Base-by-base conservation (phyloP, 2,329 filamentous ascomycete species). In the Pseudogymnoascus sp. region DNA sequence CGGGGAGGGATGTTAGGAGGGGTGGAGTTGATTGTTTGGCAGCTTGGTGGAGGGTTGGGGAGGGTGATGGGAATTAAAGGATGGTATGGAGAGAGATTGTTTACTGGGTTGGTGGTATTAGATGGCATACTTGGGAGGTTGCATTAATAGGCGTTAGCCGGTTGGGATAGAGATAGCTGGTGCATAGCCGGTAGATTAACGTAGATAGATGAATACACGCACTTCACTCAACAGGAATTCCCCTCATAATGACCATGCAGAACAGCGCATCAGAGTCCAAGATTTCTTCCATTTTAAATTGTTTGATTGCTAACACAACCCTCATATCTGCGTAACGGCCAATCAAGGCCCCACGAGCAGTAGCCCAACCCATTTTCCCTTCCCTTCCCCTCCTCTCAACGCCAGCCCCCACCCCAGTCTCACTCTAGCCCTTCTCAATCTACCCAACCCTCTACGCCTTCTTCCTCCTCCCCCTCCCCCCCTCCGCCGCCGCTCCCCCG, bases 401-500 rank as follows among this genome's bases (percentile, higher is more conserved):
- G 17, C 40, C 17, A 13, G 2, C 4, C 19, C 6, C 13, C 17
- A 11, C 3, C 38, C 17, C 3, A 2, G n/a, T 26, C 3, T 26
- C 26, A 4, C 26, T 29, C 26, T 13, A 29, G 1, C 26, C 26
- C 26, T 9, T 13, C 10, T 4, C 19, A 23, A 7, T 1, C 33
- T 10, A 7, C 19, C 19, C 15, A 19, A 60, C 15, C n/a, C 11
- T 7, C 35, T 44, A 42, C 38, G 63, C 63, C 68, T 73, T 73
- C 67, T 72, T 73, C 10, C 64, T 64, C 64, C 69, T 69, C 65
- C 68, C 71, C 66, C 71, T 70, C 31, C 62, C 59, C 26, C 62
- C 59, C 53, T 64, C 67, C 44, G 50, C 60, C 3, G 66, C 65
- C 26, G 67, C 67, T 23, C 26, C 26, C 26, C 65, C 59, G 1